phyloP scores from a whole-genome alignment of 73 alveolate species.

The Blepharisma stoltei region DNA sequence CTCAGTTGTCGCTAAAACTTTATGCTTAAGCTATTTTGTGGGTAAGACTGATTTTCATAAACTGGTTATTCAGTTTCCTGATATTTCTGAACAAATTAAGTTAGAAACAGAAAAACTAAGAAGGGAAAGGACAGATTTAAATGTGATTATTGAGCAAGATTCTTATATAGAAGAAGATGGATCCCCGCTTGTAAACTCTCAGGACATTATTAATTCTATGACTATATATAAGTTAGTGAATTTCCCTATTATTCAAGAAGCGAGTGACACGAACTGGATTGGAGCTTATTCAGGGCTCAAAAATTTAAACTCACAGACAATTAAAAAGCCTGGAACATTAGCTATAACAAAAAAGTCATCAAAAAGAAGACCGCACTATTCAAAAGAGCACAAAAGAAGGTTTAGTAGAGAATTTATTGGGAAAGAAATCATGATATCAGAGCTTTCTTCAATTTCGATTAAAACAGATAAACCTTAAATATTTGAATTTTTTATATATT shows the following conservation, averaged over 20 bases:
- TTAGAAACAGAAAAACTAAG: not conserved
- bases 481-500: too few species aligned
- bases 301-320: not conserved
- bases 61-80: not conserved
- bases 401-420: slow-evolving; percentile 6
- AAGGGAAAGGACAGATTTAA: not conserved
- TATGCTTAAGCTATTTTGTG: not conserved
- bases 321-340: not conserved
- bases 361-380: slow-evolving; percentile 6
- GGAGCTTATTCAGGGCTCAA: not conserved
- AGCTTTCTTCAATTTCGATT: not conserved
- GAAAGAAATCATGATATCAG: slow-evolving; percentile 1
- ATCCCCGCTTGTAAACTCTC: not conserved
- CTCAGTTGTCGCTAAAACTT: slow-evolving; percentile 26
- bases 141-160: not conserved
- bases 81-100: not conserved
- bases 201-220: not conserved
- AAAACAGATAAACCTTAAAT: too few species aligned
- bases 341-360: not conserved
- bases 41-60: not conserved
- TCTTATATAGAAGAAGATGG: not conserved
- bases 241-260: not conserved
- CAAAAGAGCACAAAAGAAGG: not conserved
- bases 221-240: too few species aligned
- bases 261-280: not conserved